Base-by-base conservation (phyloP, 164 flowering plant species). In the Litsea cubeba region DNA sequence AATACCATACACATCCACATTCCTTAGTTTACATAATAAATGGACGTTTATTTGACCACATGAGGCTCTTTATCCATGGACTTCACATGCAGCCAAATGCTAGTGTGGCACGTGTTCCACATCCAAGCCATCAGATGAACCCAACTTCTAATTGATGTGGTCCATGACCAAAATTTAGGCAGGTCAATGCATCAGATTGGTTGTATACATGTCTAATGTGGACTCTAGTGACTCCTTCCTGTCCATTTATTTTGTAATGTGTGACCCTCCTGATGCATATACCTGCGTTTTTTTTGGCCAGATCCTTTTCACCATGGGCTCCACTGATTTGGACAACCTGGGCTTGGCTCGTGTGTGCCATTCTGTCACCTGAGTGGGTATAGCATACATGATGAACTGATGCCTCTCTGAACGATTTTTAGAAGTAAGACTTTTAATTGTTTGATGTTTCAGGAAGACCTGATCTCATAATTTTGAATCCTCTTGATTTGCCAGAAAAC, bases 401-500 rank as follows among this genome's bases (percentile, higher is more conserved):
- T 30, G 15, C 18, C 46, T 66, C 6, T 28, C 15, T 20, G 23
- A 32, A 28, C 2, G 2, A 1, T 40, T 66, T 15, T 66, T 15
- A 25, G n/a, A 28, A 32, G 69, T 12, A 26, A 15, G 5, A 32
- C 49, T n/a, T 32, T 2, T 60, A 50, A 10, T 12, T 28, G 50
- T 57, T 32, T 23, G 20, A 60, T 71, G 17, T 23, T 22, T 10
- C 2, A 46, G 60, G 35, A 62, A 57, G 35, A 30, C 49, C 69
- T 71, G 7, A 69, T 79, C 26, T 20, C 10, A 7, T 40, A 40
- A 40, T 40, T 40, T 40, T 40, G 46, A 40, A 40, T 63, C 50
- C 23, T 70, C 6, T 58, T 76, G 68, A 18, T 70, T 68, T 70
- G 28, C 77, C 63, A 92, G 97, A 91, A 86, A 87, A 96, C 98